Evolutionary conservation across 2,329 filamentous ascomycete species (phyloP), one percentile per base, ranked within the genome.

Genomic region (Trichoderma sp.): DNA sequence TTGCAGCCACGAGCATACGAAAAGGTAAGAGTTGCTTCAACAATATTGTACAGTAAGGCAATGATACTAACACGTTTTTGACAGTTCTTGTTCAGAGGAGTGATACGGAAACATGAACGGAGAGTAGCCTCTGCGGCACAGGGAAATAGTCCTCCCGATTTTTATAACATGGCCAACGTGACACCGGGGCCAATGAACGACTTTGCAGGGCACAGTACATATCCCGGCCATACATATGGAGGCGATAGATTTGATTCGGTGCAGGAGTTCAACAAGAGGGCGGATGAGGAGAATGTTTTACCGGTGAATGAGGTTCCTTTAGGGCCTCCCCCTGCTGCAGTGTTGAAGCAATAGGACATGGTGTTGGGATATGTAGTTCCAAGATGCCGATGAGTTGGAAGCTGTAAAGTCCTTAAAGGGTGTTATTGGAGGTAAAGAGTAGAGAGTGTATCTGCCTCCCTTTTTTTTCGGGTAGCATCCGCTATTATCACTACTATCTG

Each of bases 1-100:
- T 83, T 90, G 47, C 83, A 85, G 21, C 91, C 92, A 18, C 81
- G 94, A 43, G 82, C 81, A 73, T 95, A 95, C 78, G 92, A 96
- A 81, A 84, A 90, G 77, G 90, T 91, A 85, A 39, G 87, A 15
- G 2, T 15, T n/a, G 14, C 36, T 8, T 14, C 12, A 15, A n/a
- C n/a, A 21, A 12, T 5, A 51, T 12, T 18, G 26, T 32, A 21
- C 9, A 14, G 14, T 36, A 8, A 1, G 15, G 28, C 21, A 12
- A 21, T 12, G 14, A 24, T 26, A 36, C 66, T 66, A 30, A 72
- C 28, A 21, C 18, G 7, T 60, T 9, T 24, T 26, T 18, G 32
- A 28, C 7, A 89, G 87, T 89, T 85, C 81, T 83, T 90, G 66
- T 84, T 89, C 73, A 83, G 83, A 73, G 83, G 83, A 74, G 77